Conservation (phyloP, 768 basidiomycete species). For the Hygrocybe coccinea region DNA sequence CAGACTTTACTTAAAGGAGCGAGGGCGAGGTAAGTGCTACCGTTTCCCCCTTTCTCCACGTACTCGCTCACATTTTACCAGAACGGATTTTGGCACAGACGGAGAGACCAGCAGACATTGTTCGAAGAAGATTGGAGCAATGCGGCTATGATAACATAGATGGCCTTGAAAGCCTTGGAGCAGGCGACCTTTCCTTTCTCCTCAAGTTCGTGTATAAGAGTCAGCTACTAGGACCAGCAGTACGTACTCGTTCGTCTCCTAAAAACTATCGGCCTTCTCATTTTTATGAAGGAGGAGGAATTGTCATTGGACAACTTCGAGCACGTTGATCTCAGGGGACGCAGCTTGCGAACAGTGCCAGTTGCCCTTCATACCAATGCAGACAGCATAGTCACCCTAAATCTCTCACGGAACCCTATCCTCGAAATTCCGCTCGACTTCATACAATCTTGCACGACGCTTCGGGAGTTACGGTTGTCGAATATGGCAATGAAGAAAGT, state of each 20-base stretch:
- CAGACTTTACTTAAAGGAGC: slow-evolving; percentile 69
- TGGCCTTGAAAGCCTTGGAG: slow-evolving; percentile 68
- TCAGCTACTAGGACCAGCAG: slow-evolving; percentile 58
- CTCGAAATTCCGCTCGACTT: slow-evolving; percentile 96
- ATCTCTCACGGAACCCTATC: slow-evolving; percentile 91
- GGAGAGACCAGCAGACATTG: slow-evolving; percentile 82
- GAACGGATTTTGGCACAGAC: slow-evolving; percentile 78
- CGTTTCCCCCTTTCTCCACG: not conserved
- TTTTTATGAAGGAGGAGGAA: slow-evolving; percentile 59
- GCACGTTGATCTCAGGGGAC: slow-evolving; percentile 74
- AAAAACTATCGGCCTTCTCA: not conserved
- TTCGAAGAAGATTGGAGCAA: slow-evolving; percentile 76
- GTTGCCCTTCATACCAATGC: slow-evolving; percentile 81
- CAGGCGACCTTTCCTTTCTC: slow-evolving; percentile 77
- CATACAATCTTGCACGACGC: slow-evolving; percentile 76
- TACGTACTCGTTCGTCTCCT: slow-evolving; percentile 32
- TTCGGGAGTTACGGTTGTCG: slow-evolving; percentile 81
- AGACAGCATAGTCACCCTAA: slow-evolving; percentile 75
- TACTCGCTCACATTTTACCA: slow-evolving; percentile 26
- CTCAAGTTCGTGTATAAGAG: slow-evolving; percentile 88
- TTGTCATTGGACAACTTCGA: slow-evolving; percentile 66
- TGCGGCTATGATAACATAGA: slow-evolving; percentile 85
- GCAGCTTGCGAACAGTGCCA: slow-evolving; percentile 82
- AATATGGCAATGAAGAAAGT: slow-evolving; percentile 95
- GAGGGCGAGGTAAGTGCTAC: slow-evolving; percentile 58